Conservation (phyloP, 192 early-diverging fungal genomes). For the Backusella mclennaniae region DNA sequence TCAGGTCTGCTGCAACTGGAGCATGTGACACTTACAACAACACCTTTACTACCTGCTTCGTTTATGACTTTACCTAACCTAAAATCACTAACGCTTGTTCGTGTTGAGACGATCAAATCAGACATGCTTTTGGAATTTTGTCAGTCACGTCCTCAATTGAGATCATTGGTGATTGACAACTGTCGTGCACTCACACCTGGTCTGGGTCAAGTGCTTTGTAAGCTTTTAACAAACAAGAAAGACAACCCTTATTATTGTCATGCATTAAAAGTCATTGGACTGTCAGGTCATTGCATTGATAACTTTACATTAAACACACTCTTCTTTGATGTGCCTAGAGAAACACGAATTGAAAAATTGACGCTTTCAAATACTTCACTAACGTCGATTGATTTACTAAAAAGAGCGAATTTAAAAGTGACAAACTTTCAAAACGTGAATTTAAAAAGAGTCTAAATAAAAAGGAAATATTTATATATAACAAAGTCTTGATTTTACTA, state of each 20-base stretch:
- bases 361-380: background rate
- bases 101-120: background rate
- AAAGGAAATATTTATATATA: conserved; percentile 3
- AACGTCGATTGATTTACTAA: background rate
- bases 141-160: background rate
- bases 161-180: background rate
- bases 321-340: background rate
- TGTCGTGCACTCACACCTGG: background rate
- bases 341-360: background rate
- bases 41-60: background rate
- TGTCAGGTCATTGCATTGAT: background rate
- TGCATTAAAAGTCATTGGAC: background rate
- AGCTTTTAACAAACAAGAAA: background rate
- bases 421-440: background rate
- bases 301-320: background rate
- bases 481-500: background rate
- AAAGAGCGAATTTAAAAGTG: background rate
- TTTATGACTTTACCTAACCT: background rate
- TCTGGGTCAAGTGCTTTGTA: background rate
- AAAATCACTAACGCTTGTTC: background rate
- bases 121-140: background rate
- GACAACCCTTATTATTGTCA: background rate
- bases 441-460: conserved; percentile 4
- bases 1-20: background rate
- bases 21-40: background rate